Evolutionary conservation across 345 rosid genomes (phyloP).

Genomic region (Rhizophora mangle): DNA sequence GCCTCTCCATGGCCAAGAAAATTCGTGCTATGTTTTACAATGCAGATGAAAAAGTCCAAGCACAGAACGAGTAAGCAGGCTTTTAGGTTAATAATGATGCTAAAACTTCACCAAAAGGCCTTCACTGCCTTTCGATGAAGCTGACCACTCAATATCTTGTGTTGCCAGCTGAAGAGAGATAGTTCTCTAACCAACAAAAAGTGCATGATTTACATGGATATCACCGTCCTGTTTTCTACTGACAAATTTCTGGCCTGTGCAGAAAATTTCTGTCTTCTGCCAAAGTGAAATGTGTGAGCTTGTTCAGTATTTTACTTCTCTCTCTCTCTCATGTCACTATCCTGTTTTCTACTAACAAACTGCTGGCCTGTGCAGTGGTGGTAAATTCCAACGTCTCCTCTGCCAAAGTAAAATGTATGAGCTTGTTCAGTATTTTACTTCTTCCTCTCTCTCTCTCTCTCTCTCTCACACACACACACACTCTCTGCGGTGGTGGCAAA

Average conservation of each 20-base stretch:
- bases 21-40: constrained; percentile 69
- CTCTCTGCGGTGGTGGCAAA: too few relatives aligned
- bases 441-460: too few relatives aligned
- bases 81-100: constrained; percentile 42
- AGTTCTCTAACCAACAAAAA: constrained; percentile 55
- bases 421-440: too few relatives aligned
- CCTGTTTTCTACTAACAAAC: too few relatives aligned
- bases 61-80: constrained; percentile 55
- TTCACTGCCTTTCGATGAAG: constrained; percentile 27
- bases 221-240: constrained; percentile 23
- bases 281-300: too few relatives aligned
- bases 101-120: constrained; percentile 26
- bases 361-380: too few relatives aligned
- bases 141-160: constrained; percentile 30
- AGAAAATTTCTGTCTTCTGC: neutral
- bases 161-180: constrained; percentile 60
- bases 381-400: too few relatives aligned
- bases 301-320: too few relatives aligned
- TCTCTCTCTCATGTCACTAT: too few relatives aligned
- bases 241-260: constrained; percentile 27
- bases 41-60: constrained; percentile 68
- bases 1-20: constrained; percentile 58
- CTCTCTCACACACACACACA: too few relatives aligned
- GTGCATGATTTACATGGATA: constrained; percentile 40
- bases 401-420: too few relatives aligned